These are phyloP conservation scores for Dactylorhiza incarnata DNA, from an alignment of 106 monocot genomes.

Conservation along the genomic window DNA sequence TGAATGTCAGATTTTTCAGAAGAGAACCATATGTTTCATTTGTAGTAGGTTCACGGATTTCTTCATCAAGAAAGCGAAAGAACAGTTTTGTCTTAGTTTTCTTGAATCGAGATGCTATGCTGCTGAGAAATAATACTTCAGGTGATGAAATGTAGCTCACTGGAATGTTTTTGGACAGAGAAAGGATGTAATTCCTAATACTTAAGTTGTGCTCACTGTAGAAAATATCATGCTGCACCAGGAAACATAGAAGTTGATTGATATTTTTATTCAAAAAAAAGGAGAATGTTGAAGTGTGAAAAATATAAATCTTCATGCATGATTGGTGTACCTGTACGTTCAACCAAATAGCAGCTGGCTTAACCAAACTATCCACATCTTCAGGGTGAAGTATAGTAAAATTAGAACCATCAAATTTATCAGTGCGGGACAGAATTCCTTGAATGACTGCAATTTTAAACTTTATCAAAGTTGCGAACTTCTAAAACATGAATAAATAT, in stretches of 20 bases:
- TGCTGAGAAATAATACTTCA: conserved; percentile 58
- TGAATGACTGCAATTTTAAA: conserved; percentile 28
- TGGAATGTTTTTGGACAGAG: conserved; percentile 21
- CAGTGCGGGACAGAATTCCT: conserved; percentile 31
- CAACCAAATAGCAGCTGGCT: conserved; percentile 59
- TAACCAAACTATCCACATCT: conserved; percentile 23
- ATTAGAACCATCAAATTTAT: conserved; percentile 24
- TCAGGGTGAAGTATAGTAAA: conserved; percentile 37
- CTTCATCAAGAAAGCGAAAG: conserved; percentile 51
- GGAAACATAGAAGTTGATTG: not conserved
- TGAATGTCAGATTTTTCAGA: conserved; percentile 59
- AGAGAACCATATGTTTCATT: conserved; percentile 61
- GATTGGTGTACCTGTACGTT: conserved; percentile 60
- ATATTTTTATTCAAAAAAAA: not conserved
- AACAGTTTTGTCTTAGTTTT: conserved; percentile 52
- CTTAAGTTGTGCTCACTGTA: conserved; percentile 72
- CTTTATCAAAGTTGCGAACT: not conserved
- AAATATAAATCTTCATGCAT: not conserved
- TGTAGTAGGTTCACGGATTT: conserved; percentile 46
- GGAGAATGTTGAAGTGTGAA: not conserved
- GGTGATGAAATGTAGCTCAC: conserved; percentile 74
- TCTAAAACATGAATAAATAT: not conserved
- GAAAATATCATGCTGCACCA: conserved; percentile 69
- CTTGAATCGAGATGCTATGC: conserved; percentile 22
- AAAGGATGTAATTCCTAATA: conserved; percentile 60